Evolutionary conservation across 2,329 filamentous ascomycete genomes (phyloP).

Genomic region (Hypoxylon sp.): DNA sequence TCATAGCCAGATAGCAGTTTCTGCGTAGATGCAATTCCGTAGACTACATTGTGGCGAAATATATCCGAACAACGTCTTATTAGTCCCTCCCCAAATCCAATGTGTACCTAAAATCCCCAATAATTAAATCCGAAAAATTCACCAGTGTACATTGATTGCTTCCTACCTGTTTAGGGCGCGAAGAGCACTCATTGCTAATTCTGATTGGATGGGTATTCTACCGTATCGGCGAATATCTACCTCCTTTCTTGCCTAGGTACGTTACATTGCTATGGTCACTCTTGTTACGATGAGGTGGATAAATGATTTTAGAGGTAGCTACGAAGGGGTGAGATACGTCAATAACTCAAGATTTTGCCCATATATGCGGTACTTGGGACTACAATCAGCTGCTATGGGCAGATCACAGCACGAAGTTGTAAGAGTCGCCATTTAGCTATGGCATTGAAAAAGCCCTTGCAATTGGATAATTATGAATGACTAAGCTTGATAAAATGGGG

Average conservation of each 20-base stretch:
- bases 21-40: background rate
- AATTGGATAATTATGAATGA: background rate
- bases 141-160: constrained; percentile 1
- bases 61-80: background rate
- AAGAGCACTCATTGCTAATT: constrained; percentile 5
- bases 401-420: background rate
- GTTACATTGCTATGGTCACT: constrained; percentile 8
- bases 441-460: background rate
- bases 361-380: background rate
- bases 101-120: background rate
- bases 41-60: background rate
- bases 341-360: background rate
- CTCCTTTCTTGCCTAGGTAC: background rate
- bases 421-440: background rate
- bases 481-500: background rate
- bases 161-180: constrained; percentile 23
- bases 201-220: constrained; percentile 17
- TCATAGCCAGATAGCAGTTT: background rate
- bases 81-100: background rate
- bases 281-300: background rate
- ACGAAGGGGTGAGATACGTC: background rate
- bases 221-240: constrained; percentile 19
- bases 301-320: background rate
- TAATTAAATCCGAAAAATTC: background rate
- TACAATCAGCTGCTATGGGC: background rate